Conservation (phyloP, 495 filamentous ascomycete genomes). For the Lichina pygmaea region DNA sequence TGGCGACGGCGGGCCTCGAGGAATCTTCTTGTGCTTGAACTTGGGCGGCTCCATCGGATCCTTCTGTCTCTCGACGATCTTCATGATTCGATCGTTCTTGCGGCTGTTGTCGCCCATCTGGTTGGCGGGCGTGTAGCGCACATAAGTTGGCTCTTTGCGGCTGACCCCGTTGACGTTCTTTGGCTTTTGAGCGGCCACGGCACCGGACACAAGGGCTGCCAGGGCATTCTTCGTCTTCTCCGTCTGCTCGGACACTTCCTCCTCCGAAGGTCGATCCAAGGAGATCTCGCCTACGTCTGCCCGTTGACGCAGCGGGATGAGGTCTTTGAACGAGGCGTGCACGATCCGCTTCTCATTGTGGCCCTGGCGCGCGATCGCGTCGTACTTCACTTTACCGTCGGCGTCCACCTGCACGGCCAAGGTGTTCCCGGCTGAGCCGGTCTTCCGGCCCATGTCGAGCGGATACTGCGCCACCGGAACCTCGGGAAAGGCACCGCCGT, state of each 20-base stretch:
- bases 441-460: slow-evolving; percentile 73
- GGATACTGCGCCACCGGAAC: slow-evolving; percentile 87
- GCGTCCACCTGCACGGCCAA: slow-evolving; percentile 75
- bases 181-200: slow-evolving; percentile 76
- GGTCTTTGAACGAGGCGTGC: slow-evolving; percentile 85
- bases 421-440: slow-evolving; percentile 47
- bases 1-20: slow-evolving; percentile 73
- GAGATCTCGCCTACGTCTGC: slow-evolving; percentile 85
- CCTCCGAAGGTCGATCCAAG: slow-evolving; percentile 63
- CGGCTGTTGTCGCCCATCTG: slow-evolving; percentile 82
- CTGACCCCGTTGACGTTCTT: slow-evolving; percentile 64
- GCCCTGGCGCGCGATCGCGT: slow-evolving; percentile 79
- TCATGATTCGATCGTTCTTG: slow-evolving; percentile 92
- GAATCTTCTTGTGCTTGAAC: slow-evolving; percentile 97
- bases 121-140: slow-evolving; percentile 81
- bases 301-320: slow-evolving; percentile 81
- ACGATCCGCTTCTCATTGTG: slow-evolving; percentile 64
- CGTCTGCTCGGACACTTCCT: slow-evolving; percentile 55
- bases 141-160: slow-evolving; percentile 73
- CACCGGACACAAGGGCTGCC: slow-evolving; percentile 53
- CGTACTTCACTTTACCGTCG: slow-evolving; percentile 85
- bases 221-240: slow-evolving; percentile 76
- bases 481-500: slow-evolving; percentile 92
- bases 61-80: slow-evolving; percentile 81
- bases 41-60: slow-evolving; percentile 98